Evolutionary conservation across 495 filamentous ascomycete species (phyloP).

Genomic region (Hypoxylon perforatum): DNA sequence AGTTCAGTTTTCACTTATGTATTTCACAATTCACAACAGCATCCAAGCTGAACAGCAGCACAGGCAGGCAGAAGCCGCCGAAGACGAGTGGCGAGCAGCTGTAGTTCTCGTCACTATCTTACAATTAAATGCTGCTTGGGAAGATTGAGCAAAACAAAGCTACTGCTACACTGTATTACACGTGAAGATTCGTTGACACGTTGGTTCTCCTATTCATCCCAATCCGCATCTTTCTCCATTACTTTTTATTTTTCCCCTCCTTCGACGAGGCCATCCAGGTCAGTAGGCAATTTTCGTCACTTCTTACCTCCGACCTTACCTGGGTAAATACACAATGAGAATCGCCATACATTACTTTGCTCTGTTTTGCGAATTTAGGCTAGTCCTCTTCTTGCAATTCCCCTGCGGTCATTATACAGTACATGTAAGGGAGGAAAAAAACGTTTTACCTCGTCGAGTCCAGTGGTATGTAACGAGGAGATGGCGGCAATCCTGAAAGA

Average conservation of each 20-base stretch:
- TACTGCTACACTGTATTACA: constrained; percentile 22
- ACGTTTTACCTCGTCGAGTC: constrained; percentile 45
- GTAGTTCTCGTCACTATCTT: constrained; percentile 28
- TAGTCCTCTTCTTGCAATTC: constrained; percentile 28
- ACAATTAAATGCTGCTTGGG: constrained; percentile 34
- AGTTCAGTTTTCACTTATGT: constrained; percentile 8
- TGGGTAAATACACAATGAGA: constrained; percentile 44
- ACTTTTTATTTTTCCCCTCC: no score
- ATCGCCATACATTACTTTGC: constrained; percentile 32
- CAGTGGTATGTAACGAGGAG: constrained; percentile 16
- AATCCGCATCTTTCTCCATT: constrained; percentile 34
- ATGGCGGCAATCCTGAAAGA: constrained; percentile 7
- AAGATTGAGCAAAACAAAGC: constrained; percentile 15
- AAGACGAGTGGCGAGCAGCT: constrained; percentile 2
- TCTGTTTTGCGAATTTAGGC: constrained; percentile 20
- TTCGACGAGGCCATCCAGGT: constrained; percentile 31
- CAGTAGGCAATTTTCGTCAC: constrained; percentile 49
- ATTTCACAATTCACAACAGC: constrained; percentile 1
- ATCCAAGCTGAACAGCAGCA: neutral
- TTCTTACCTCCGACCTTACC: constrained; percentile 80
- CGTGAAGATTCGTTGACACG: neutral
- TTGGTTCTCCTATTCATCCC: constrained; percentile 36
- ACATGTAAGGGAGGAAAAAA: constrained; percentile 32
- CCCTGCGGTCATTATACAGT: constrained; percentile 43
- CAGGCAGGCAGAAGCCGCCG: neutral